Evolutionary conservation across 2,329 filamentous ascomycete species (phyloP).

Genomic region (Exophiala sideris): DNA sequence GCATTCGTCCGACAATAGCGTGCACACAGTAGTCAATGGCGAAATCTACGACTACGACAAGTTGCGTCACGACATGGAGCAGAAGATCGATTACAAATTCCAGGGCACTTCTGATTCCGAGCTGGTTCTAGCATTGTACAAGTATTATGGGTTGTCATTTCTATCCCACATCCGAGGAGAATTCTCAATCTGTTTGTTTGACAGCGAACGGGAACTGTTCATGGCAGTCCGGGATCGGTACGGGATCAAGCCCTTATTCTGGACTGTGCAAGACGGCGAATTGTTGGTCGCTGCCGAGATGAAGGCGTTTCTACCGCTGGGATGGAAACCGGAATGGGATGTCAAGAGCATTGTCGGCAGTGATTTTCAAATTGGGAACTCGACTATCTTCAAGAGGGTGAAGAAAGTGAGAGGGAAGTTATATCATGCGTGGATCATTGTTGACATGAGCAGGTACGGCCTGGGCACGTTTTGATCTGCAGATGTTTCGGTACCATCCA

Average conservation of each 20-base stretch:
- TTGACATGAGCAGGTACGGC: conserved; percentile 26
- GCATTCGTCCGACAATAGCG: conserved; percentile 35
- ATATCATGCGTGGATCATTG: background rate
- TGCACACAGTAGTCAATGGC: conserved; percentile 59
- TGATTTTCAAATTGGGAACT: conserved; percentile 44
- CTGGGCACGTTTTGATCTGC: conserved; percentile 45
- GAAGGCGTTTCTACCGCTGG: conserved; percentile 52
- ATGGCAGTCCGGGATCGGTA: conserved; percentile 51
- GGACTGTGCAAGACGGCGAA: conserved; percentile 40
- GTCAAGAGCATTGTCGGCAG: conserved; percentile 44
- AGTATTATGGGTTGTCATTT: conserved; percentile 47
- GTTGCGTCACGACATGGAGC: conserved; percentile 39
- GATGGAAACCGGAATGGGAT: conserved; percentile 55
- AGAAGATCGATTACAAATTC: conserved; percentile 44
- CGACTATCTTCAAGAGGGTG: conserved; percentile 53
- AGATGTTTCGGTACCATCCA: conserved; percentile 38
- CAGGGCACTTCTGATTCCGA: conserved; percentile 50
- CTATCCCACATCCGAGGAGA: conserved; percentile 52
- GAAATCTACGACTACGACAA: conserved; percentile 56
- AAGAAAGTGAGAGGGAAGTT: conserved; percentile 33
- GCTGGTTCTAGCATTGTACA: conserved; percentile 53
- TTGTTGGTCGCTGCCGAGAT: conserved; percentile 53
- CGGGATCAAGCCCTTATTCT: conserved; percentile 58
- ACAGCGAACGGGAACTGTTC: conserved; percentile 42
- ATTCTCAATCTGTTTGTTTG: conserved; percentile 53